These are phyloP conservation scores for Penicillium polonicum DNA, from an alignment of 2,329 filamentous ascomycete genomes.

Conservation along the genomic window DNA sequence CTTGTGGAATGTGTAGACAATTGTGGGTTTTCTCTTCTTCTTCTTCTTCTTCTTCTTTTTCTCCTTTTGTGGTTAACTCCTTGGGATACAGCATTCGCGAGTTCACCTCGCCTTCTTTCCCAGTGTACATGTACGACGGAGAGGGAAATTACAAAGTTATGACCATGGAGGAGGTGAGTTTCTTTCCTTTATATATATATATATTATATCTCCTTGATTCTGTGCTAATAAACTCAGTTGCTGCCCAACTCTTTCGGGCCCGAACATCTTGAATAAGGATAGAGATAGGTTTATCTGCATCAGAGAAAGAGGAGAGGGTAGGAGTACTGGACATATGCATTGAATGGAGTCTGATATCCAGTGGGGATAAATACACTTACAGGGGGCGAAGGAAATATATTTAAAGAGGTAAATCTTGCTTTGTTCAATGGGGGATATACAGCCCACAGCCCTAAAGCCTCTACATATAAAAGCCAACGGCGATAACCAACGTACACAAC, in stretches of 20 bases:
- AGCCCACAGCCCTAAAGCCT: background rate
- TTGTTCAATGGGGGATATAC: background rate
- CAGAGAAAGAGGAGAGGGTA: too few species aligned
- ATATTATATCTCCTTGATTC: background rate
- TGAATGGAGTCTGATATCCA: background rate
- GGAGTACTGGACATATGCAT: background rate
- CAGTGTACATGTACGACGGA: constrained; percentile 90
- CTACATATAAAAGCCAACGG: background rate
- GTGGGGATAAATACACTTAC: background rate
- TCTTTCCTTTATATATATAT: background rate
- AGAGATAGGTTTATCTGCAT: background rate
- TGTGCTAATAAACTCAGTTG: constrained; percentile 48
- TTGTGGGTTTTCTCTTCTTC: constrained; percentile 55
- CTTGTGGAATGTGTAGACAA: constrained; percentile 95
- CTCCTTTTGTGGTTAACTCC: constrained; percentile 6
- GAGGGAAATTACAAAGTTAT: constrained; percentile 59
- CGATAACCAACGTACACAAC: background rate
- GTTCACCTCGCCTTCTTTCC: constrained; percentile 67
- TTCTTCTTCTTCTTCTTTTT: background rate
- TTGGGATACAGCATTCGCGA: constrained; percentile 61
- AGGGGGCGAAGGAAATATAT: background rate
- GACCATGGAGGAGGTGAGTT: constrained; percentile 42
- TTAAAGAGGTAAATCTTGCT: background rate
- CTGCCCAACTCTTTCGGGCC: constrained; percentile 69
- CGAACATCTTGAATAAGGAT: constrained; percentile 47